Evolutionary conservation across 441 rosid genomes (phyloP).

Genomic region (Populus tomentosa): DNA sequence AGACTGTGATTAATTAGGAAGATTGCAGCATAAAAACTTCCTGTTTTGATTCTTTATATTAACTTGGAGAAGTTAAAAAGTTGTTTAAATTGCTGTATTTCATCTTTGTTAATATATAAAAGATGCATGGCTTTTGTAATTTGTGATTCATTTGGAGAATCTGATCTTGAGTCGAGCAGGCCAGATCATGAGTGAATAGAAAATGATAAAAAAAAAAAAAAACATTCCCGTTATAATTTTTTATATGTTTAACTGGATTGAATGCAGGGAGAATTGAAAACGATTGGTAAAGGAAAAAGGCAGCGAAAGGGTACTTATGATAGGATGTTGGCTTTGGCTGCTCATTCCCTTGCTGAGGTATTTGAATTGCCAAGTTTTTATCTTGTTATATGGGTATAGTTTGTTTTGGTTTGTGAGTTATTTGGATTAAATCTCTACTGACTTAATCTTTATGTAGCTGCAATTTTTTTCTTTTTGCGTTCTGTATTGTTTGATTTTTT

Average conservation of each 20-base stretch:
- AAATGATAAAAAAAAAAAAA: too few species aligned
- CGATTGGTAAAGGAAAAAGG: conserved; percentile 43
- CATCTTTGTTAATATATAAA: background rate
- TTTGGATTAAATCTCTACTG: conserved; percentile 2
- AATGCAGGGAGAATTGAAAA: conserved; percentile 42
- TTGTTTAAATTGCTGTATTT: background rate
- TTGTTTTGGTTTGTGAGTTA: background rate
- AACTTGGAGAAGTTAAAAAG: background rate
- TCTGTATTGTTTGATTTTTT: conserved; percentile 3
- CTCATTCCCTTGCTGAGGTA: conserved; percentile 98
- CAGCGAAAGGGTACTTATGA: conserved; percentile 53
- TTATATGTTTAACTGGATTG: background rate
- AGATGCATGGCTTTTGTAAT: background rate
- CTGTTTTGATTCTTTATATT: background rate
- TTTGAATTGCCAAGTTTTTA: conserved; percentile 1
- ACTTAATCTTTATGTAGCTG: background rate
- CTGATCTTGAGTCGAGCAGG: background rate
- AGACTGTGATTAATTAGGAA: background rate
- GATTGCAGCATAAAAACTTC: background rate
- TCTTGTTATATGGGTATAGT: background rate
- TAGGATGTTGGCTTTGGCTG: conserved; percentile 81
- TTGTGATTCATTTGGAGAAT: background rate
- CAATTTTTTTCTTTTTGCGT: background rate
- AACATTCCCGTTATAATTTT: background rate
- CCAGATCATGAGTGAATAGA: background rate